Base-by-base conservation (phyloP, 2,329 filamentous ascomycete genomes). In the Sporothrix variecibatus region DNA sequence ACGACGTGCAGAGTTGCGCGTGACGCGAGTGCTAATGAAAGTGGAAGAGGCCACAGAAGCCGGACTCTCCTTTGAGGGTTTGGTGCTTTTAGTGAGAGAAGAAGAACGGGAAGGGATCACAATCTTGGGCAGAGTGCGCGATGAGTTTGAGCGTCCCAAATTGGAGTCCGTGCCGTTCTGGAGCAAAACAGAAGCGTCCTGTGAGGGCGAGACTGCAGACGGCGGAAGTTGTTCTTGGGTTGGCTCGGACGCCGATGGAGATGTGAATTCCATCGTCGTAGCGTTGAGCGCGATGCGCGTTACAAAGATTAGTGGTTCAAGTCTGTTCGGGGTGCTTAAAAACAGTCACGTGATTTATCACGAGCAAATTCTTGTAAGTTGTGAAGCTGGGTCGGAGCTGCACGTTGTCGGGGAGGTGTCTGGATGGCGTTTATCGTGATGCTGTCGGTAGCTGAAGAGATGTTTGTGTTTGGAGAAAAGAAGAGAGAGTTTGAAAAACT, bases 221-320 rank as follows among this genome's bases (percentile, higher is more conserved):
- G 8, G 40, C 6, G 40, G 26, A n/a, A 3, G 65, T 17, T 43
- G 43, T 31, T 23, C 23, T 6, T 28, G 31, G 7, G 28, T 6
- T 28, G 65, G 65, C n/a, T 8, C 12, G 23, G 67, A 38, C 23
- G 67, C 43, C 67, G 67, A 53, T 53, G 67, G 65, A 3, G 43
- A 69, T 51, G 31, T 38, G 28, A 53, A 2, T 46, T 69, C 67
- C 28, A 34, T 34, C 58, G 28, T 38, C 43, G 28, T 28, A 20
- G 23, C 26, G 38, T 49, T 17, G 23, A 17, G 28, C 67, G 67
- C 67, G 67, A 53, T 53, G 67, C 67, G 67, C 46, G 67, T 69
- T 23, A 20, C 67, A 26, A 26, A 69, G 28, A 51, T 68, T 46
- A 68, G 67, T 34, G 67, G 67, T 53, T 5, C 28, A 34, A n/a